These are phyloP conservation scores for Pharus latifolius DNA, from an alignment of 176 grass and related monocot species.

Conservation along the genomic window DNA sequence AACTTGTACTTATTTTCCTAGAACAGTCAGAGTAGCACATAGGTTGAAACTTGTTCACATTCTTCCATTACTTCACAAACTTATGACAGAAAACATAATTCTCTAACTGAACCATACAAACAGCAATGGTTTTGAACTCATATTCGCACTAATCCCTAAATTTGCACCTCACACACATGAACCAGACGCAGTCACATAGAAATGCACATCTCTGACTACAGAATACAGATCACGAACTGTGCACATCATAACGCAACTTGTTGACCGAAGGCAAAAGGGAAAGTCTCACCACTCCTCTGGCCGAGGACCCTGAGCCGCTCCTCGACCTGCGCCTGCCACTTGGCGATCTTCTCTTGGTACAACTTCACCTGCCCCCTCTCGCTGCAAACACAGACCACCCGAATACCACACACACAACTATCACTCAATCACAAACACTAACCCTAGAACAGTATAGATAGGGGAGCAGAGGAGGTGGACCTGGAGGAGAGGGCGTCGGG, in stretches of 20 bases:
- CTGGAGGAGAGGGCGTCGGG: constrained; percentile 68
- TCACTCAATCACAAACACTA: background rate
- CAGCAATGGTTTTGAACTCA: background rate
- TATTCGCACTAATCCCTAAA: background rate
- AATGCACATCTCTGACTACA: background rate
- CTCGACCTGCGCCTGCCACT: constrained; percentile 74
- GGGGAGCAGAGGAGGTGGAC: constrained; percentile 1
- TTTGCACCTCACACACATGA: background rate
- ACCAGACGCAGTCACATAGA: background rate
- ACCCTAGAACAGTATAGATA: background rate
- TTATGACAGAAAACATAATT: background rate
- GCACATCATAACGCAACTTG: background rate
- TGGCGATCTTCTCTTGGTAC: constrained; percentile 89
- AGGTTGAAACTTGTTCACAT: background rate
- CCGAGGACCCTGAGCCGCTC: constrained; percentile 64
- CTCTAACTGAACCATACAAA: background rate
- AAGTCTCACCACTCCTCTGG: constrained; percentile 50
- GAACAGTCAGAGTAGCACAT: background rate
- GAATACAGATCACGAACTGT: background rate
- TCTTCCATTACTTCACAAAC: background rate
- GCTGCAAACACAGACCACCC: constrained; percentile 38
- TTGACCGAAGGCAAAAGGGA: background rate
- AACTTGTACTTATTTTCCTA: background rate
- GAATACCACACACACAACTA: background rate
- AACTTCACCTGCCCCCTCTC: constrained; percentile 62